Evolutionary conservation across 176 grass and related monocot species (phyloP).

Genomic region (Sorghum bicolor): DNA sequence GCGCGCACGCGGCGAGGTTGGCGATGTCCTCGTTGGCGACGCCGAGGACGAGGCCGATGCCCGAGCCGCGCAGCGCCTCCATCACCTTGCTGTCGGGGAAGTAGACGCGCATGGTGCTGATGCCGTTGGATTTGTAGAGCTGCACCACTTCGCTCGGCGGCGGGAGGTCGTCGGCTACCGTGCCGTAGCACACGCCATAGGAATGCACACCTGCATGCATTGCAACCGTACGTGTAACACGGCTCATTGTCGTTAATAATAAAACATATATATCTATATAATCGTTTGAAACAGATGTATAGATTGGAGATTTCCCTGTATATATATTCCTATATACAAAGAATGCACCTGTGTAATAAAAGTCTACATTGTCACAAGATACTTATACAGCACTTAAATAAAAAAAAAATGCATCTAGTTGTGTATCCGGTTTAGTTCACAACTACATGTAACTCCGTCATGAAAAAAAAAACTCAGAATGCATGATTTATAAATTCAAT

Average conservation of each 20-base stretch:
- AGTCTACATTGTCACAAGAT: not conserved
- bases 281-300: not conserved
- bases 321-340: not conserved
- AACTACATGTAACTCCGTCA: not conserved
- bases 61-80: slow-evolving; percentile 34
- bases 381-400: not conserved
- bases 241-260: not conserved
- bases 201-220: slow-evolving; percentile 2
- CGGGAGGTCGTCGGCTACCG: slow-evolving; percentile 35
- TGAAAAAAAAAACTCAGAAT: not conserved
- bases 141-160: slow-evolving; percentile 27
- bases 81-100: not conserved
- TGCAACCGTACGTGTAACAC: not conserved
- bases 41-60: slow-evolving; percentile 48
- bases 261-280: not conserved
- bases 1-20: not conserved
- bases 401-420: not conserved
- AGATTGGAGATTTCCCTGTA: not conserved
- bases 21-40: not conserved
- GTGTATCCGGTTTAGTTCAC: not conserved
- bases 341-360: not conserved
- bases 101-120: slow-evolving; percentile 48
- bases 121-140: slow-evolving; percentile 50
- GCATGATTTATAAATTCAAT: not conserved
- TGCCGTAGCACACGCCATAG: slow-evolving; percentile 54